Percentiles rank a stretch among this genome's conserved stretches.
phyloP scores from a whole-genome alignment of 192 early-diverging fungal genomes.

The Phlyctochytrium arcticum region DNA sequence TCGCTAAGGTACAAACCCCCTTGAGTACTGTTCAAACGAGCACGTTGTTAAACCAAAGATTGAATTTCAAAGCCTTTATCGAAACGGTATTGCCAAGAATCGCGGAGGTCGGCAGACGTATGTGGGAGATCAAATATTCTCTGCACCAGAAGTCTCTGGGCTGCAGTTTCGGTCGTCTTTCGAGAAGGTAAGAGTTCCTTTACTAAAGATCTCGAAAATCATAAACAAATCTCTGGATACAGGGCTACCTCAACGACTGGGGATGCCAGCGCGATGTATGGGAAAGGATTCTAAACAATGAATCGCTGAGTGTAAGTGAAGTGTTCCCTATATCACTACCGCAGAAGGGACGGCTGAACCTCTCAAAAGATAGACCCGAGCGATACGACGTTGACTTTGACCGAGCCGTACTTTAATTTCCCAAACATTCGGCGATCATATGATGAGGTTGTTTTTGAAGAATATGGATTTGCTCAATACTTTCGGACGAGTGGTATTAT shows the following conservation, averaged over 20 bases:
- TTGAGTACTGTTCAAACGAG: neutral
- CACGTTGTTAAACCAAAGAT: neutral
- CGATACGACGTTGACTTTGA: constrained; percentile 59
- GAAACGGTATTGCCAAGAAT: constrained; percentile 60
- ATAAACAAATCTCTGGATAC: constrained; percentile 2
- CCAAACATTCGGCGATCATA: constrained; percentile 61
- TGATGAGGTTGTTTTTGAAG: constrained; percentile 85
- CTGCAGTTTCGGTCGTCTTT: constrained; percentile 71
- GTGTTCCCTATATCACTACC: neutral
- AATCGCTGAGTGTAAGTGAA: constrained; percentile 56
- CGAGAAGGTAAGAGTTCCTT: constrained; percentile 55
- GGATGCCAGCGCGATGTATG: constrained; percentile 71
- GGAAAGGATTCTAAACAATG: constrained; percentile 69
- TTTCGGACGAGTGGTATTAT: constrained; percentile 12
- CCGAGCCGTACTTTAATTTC: constrained; percentile 80
- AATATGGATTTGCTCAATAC: constrained; percentile 61
- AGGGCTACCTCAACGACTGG: constrained; percentile 76
- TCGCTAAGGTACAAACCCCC: neutral
- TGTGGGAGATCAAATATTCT: constrained; percentile 65
- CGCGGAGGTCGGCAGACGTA: constrained; percentile 50
- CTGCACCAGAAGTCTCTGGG: constrained; percentile 64
- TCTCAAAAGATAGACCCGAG: constrained; percentile 49
- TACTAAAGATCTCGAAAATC: neutral
- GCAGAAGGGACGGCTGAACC: neutral
- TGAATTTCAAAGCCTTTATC: constrained; percentile 21